A percentile compares a stretch with the other conserved stretches of the same genome.
These are phyloP conservation scores for Globisporangium viniferum DNA, from an alignment of 352 stramenopile genomes.

Conservation along the genomic window DNA sequence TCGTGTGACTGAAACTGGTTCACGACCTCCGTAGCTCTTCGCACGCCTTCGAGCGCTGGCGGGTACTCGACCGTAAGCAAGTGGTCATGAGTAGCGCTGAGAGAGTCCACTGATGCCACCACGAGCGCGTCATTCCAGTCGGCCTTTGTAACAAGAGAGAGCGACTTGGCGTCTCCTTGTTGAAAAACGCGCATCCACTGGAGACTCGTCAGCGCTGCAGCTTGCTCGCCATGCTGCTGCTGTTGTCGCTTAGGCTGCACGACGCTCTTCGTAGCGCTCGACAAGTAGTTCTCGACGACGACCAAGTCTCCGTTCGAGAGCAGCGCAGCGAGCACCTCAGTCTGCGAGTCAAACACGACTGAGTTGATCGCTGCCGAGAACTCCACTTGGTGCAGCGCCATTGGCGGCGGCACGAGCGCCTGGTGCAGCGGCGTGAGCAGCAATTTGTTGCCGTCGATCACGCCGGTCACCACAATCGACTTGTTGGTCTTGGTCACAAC, in stretches of 20 bases:
- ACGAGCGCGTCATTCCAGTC: conserved; percentile 31
- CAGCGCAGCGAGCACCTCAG: conserved; percentile 33
- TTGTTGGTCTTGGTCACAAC: conserved; percentile 6
- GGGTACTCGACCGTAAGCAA: conserved; percentile 6
- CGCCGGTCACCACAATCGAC: conserved; percentile 41
- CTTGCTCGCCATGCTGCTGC: neutral
- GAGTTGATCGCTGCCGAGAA: conserved; percentile 50
- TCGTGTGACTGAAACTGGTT: neutral
- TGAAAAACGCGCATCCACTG: conserved; percentile 29
- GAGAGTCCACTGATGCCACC: neutral
- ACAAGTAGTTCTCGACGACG: conserved; percentile 48
- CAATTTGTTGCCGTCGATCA: conserved; percentile 58
- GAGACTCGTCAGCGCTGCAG: conserved; percentile 20
- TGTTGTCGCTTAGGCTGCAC: neutral
- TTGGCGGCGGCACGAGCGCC: conserved; percentile 64
- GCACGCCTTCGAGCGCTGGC: conserved; percentile 15
- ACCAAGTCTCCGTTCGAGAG: conserved; percentile 40
- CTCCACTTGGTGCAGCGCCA: conserved; percentile 39
- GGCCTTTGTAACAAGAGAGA: conserved; percentile 30
- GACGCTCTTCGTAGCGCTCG: neutral
- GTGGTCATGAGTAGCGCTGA: neutral
- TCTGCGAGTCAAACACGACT: conserved; percentile 48
- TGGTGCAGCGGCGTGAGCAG: conserved; percentile 69
- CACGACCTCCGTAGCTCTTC: conserved; percentile 12
- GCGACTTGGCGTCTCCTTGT: conserved; percentile 8